Evolutionary conservation across 1,284 basidiomycete species (phyloP).

Genomic region (Pisolithus thermaeus): DNA sequence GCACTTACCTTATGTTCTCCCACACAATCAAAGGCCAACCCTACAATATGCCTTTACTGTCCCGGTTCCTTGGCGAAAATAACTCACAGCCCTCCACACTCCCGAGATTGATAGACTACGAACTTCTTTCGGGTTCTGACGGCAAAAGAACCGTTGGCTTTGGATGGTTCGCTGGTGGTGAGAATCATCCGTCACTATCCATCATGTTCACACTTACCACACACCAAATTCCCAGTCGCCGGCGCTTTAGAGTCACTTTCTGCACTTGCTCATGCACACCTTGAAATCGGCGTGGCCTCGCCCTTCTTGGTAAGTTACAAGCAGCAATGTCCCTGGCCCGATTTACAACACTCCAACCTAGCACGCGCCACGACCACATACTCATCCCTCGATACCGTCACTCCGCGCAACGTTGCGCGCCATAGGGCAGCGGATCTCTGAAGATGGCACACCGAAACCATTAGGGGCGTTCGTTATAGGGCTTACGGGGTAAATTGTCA

Average conservation of each 20-base stretch:
- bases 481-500: constrained; percentile 64
- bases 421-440: constrained; percentile 53
- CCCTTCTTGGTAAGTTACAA: constrained; percentile 65
- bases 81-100: constrained; percentile 19
- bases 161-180: constrained; percentile 85
- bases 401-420: constrained; percentile 53
- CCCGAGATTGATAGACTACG: constrained; percentile 76
- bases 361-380: constrained; percentile 80
- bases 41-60: constrained; percentile 79
- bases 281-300: constrained; percentile 73
- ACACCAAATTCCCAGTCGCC: constrained; percentile 47
- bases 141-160: constrained; percentile 83
- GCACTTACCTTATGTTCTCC: constrained; percentile 84
- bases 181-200: constrained; percentile 11
- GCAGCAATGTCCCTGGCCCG: neutral
- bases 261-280: constrained; percentile 71
- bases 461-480: constrained; percentile 79
- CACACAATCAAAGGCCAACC: constrained; percentile 84
- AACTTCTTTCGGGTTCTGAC: constrained; percentile 60
- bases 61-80: constrained; percentile 47
- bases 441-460: constrained; percentile 54
- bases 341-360: constrained; percentile 7
- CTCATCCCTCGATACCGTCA: constrained; percentile 54
- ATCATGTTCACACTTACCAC: neutral
- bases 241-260: constrained; percentile 79